These are phyloP conservation scores for Apiotrichum domesticum DNA, from an alignment of 1,284 basidiomycete genomes.

Conservation along the genomic window DNA sequence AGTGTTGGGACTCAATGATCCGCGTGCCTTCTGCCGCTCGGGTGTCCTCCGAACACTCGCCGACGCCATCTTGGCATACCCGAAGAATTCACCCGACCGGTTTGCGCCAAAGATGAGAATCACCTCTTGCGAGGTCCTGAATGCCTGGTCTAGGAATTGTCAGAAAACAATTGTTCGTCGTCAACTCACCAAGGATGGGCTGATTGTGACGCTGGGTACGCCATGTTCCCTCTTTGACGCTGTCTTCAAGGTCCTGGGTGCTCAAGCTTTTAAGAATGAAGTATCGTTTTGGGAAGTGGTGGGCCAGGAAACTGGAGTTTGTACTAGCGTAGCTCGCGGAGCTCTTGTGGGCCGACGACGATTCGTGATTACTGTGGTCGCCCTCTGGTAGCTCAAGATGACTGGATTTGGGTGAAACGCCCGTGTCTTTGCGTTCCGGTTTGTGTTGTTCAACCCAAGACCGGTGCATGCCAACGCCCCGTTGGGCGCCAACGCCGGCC, in stretches of 20 bases:
- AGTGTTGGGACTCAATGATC: slow-evolving; percentile 4
- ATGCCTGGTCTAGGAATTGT: slow-evolving; percentile 66
- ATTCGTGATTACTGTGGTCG: slow-evolving; percentile 4
- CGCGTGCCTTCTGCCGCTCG: slow-evolving; percentile 12
- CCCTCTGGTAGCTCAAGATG: slow-evolving; percentile 26
- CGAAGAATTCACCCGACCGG: slow-evolving; percentile 71
- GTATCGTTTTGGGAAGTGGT: slow-evolving; percentile 75
- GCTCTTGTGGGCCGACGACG: slow-evolving; percentile 40
- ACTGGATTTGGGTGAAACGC: slow-evolving; percentile 25
- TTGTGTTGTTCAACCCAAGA: slow-evolving; percentile 62
- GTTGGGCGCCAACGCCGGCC: slow-evolving; percentile 84
- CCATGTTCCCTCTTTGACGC: slow-evolving; percentile 77
- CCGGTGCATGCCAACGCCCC: slow-evolving; percentile 77
- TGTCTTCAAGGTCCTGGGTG: slow-evolving; percentile 75
- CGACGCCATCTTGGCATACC: slow-evolving; percentile 62
- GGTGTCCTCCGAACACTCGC: slow-evolving; percentile 22
- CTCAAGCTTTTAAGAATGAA: slow-evolving; percentile 89
- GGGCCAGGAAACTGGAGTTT: slow-evolving; percentile 54
- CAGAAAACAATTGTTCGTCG: neutral
- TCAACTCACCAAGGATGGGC: slow-evolving; percentile 53
- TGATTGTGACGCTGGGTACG: slow-evolving; percentile 93
- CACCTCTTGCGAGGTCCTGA: slow-evolving; percentile 75
- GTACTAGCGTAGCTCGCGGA: slow-evolving; percentile 56
- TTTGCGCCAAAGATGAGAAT: slow-evolving; percentile 88
- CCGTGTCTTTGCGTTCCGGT: slow-evolving; percentile 17